Percentiles rank a stretch among this genome's conserved stretches.
These are phyloP conservation scores for Pochonia chlamydosporia DNA, from an alignment of 2,329 filamentous ascomycete genomes.

Conservation along the genomic window DNA sequence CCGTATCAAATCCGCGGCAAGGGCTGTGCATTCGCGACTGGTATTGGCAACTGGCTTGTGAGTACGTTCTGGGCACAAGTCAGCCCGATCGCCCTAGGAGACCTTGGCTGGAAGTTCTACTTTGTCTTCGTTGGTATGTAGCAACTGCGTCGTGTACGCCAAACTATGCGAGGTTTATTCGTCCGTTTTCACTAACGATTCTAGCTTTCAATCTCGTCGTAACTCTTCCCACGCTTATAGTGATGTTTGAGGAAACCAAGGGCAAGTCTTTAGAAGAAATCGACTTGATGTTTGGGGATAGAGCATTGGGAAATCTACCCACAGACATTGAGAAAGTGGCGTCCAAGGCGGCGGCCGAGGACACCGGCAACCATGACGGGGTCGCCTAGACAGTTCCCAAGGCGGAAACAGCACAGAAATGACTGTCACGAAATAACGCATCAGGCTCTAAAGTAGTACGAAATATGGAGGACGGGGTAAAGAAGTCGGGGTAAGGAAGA, in stretches of 20 bases:
- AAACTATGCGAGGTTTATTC: no score
- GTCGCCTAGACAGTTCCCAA: no score
- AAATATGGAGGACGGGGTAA: no score
- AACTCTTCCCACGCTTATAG: conserved; percentile 34
- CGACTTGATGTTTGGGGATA: conserved; percentile 42
- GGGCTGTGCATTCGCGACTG: conserved; percentile 19
- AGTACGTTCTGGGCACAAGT: conserved; percentile 51
- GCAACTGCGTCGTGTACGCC: no score
- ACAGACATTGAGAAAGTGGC: conserved; percentile 17
- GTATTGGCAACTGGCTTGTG: conserved; percentile 20
- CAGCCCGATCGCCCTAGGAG: conserved; percentile 41
- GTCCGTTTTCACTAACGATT: conserved; percentile 29
- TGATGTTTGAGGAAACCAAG: conserved; percentile 49
- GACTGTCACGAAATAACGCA: no score
- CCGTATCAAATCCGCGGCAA: conserved; percentile 52
- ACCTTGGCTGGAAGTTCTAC: conserved; percentile 31
- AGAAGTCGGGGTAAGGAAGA: no score
- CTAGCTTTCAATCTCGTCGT: conserved; percentile 26
- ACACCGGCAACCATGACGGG: no score
- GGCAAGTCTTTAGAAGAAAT: conserved; percentile 49
- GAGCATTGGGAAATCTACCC: conserved; percentile 18
- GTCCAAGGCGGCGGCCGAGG: no score
- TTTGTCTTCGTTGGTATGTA: conserved; percentile 32
- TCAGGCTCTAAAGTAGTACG: no score
- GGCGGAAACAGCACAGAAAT: no score